These are phyloP conservation scores for Puccinia triticina DNA, from an alignment of 1,284 basidiomycete genomes.

Conservation along the genomic window DNA sequence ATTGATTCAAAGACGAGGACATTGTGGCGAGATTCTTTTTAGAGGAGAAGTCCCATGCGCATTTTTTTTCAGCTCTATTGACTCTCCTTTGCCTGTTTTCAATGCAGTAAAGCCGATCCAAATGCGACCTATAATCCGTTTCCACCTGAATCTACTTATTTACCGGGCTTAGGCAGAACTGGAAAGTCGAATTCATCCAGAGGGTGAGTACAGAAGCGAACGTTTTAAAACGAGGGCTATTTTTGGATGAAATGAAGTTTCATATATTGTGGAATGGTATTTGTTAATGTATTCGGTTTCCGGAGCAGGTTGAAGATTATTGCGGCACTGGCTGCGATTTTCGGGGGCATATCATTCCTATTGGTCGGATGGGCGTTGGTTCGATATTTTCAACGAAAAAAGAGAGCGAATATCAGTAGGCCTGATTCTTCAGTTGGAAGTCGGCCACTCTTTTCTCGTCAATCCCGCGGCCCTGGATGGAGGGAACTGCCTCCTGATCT, in stretches of 20 bases:
- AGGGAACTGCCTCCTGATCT: conserved; percentile 4
- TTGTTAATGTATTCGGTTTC: not conserved
- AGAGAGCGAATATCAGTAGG: not conserved
- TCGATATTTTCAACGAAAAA: conserved; percentile 8
- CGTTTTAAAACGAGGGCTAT: not conserved
- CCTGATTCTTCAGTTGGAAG: not conserved
- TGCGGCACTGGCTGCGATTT: not conserved
- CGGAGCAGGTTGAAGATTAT: not conserved
- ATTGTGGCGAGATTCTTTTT: too few species aligned
- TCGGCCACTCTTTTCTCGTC: conserved; percentile 12
- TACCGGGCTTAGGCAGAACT: not conserved
- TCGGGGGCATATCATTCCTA: not conserved
- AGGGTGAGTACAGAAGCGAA: not conserved
- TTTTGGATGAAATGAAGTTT: not conserved
- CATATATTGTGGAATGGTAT: not conserved
- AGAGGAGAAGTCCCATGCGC: not conserved
- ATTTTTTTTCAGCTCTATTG: not conserved
- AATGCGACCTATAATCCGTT: conserved; percentile 21
- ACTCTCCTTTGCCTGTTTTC: not conserved
- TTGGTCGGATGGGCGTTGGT: not conserved
- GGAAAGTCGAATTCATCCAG: not conserved
- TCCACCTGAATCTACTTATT: conserved; percentile 16
- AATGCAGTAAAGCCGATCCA: conserved; percentile 9
- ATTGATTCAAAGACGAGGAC: not conserved
- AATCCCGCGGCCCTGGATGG: conserved; percentile 17